phyloP scores from a whole-genome alignment of 306 rosid genomes.

The Malus asiatica region DNA sequence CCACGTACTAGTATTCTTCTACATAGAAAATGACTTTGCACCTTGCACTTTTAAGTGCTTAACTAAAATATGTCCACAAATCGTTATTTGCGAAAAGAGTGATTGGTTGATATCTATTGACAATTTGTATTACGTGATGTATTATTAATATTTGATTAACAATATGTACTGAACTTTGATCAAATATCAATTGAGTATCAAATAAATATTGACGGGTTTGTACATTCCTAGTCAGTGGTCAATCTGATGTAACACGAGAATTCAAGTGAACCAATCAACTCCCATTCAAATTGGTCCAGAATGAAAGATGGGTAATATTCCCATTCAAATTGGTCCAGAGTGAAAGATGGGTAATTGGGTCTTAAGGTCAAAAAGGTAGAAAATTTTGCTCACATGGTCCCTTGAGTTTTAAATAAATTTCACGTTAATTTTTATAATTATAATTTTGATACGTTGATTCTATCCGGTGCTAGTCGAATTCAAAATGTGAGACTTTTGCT shows the following conservation, averaged over 20 bases:
- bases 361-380: not conserved
- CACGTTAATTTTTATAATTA: no score
- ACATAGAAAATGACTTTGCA: not conserved
- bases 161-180: no score
- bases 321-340: not conserved
- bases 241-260: constrained; percentile 12
- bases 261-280: not conserved
- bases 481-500: no score
- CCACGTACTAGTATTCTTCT: no score
- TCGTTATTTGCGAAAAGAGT: not conserved
- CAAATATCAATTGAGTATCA: no score
- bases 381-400: not conserved
- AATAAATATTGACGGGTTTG: no score
- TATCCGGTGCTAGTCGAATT: no score
- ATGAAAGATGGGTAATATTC: not conserved
- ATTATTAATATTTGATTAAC: not conserved
- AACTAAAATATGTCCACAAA: not conserved
- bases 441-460: no score
- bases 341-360: constrained; percentile 1
- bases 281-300: constrained; percentile 1
- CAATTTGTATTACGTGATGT: not conserved
- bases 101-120: not conserved
- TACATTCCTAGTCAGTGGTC: constrained; percentile 24
- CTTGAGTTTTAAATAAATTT: not conserved
- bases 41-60: not conserved